Conservation (phyloP, 2,329 filamentous ascomycete species). For the Aspergillus intermedius region DNA sequence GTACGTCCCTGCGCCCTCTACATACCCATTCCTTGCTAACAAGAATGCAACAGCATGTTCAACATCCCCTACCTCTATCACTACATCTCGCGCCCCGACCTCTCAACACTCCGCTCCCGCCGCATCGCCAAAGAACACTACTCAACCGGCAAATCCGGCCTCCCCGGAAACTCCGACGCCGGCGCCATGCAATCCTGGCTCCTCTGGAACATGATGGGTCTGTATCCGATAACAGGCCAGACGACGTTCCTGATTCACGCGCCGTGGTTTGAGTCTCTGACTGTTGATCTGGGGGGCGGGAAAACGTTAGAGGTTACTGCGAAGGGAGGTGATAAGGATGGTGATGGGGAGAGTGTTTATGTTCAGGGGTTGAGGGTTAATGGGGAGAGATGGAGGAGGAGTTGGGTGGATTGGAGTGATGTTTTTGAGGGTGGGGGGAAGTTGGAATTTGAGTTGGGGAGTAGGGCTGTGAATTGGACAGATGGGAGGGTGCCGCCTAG, state of each 20-base stretch:
- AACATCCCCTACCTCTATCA: conserved; percentile 64
- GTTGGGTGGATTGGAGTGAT: conserved; percentile 61
- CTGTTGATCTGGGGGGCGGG: conserved; percentile 50
- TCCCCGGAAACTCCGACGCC: conserved; percentile 65
- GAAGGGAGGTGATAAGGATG: conserved; percentile 41
- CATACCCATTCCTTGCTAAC: conserved; percentile 1
- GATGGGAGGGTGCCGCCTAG: conserved; percentile 57
- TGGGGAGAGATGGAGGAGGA: conserved; percentile 54
- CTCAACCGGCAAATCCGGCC: conserved; percentile 47
- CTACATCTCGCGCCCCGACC: conserved; percentile 57
- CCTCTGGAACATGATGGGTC: conserved; percentile 61
- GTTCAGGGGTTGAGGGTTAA: conserved; percentile 64
- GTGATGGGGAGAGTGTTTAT: conserved; percentile 44
- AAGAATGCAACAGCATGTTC: conserved; percentile 40
- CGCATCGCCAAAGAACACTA: conserved; percentile 56
- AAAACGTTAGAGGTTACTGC: conserved; percentile 52
- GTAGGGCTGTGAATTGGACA: conserved; percentile 49
- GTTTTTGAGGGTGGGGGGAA: conserved; percentile 59
- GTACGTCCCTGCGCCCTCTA: conserved; percentile 21
- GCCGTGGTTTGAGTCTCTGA: conserved; percentile 57
- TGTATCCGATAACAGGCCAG: conserved; percentile 63
- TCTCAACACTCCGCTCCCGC: conserved; percentile 54
- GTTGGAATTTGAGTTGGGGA: conserved; percentile 59
- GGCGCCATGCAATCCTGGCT: conserved; percentile 68
- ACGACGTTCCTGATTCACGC: conserved; percentile 60